Percentiles rank a stretch among this genome's conserved stretches.
phyloP scores from a whole-genome alignment of 176 grass and related monocot genomes.

The Alopecurus myosuroides region DNA sequence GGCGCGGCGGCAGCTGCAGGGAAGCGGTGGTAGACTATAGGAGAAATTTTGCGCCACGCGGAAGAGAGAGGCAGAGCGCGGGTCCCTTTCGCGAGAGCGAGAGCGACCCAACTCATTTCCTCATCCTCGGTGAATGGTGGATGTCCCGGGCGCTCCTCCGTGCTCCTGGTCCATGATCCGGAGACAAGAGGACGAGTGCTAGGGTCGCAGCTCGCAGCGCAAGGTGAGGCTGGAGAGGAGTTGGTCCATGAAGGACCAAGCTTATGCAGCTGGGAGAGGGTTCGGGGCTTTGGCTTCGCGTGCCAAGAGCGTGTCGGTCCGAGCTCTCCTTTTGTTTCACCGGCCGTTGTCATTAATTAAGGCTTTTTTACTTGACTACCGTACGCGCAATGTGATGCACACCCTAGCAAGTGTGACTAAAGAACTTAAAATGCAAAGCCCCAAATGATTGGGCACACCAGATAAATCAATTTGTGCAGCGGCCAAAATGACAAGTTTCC shows the following conservation, averaged over 20 bases:
- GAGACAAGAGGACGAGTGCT: neutral
- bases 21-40: neutral
- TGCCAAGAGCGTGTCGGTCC: constrained; percentile 25
- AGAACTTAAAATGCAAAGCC: too few species aligned
- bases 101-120: neutral
- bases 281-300: neutral
- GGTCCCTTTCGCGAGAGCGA: constrained; percentile 32
- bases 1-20: constrained; percentile 8
- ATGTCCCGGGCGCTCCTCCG: neutral
- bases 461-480: too few species aligned
- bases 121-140: constrained; percentile 16
- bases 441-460: too few species aligned
- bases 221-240: neutral
- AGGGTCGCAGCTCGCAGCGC: neutral
- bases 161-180: constrained; percentile 3
- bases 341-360: neutral
- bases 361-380: neutral
- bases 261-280: neutral
- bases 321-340: neutral
- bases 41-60: constrained; percentile 18
- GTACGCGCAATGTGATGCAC: neutral
- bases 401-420: neutral
- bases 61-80: constrained; percentile 7
- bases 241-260: neutral
- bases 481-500: too few species aligned